Evolutionary conservation across 768 basidiomycete species (phyloP).

Genomic region (Termitomyces sp.): DNA sequence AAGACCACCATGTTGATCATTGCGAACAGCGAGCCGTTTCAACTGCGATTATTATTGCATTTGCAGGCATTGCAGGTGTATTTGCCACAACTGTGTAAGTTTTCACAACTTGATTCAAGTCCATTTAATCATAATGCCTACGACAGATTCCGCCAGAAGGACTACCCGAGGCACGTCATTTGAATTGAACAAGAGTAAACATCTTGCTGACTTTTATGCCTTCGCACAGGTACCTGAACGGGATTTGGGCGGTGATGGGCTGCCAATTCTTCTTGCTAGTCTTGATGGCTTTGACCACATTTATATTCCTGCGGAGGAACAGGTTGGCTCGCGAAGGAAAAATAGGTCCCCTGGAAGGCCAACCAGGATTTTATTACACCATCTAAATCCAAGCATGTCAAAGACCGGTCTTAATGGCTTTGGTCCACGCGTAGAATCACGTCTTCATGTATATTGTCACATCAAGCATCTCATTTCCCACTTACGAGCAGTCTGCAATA

Average conservation of each 20-base stretch:
- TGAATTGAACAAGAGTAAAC: not conserved
- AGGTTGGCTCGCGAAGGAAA: constrained; percentile 25
- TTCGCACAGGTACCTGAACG: constrained; percentile 16
- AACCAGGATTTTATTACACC: constrained; percentile 34
- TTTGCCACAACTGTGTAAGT: constrained; percentile 29
- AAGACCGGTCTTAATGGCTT: not conserved
- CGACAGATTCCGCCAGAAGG: constrained; percentile 23
- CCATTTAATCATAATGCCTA: not conserved
- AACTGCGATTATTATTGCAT: constrained; percentile 27
- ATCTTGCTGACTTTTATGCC: not conserved
- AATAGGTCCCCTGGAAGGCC: constrained; percentile 25
- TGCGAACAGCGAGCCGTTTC: constrained; percentile 26
- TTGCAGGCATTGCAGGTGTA: constrained; percentile 34
- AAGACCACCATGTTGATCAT: not conserved
- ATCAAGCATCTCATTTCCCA: not conserved
- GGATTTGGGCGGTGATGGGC: constrained; percentile 30
- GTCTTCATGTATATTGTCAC: not conserved
- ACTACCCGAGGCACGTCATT: constrained; percentile 23
- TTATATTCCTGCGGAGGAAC: constrained; percentile 23
- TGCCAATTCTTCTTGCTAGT: constrained; percentile 27
- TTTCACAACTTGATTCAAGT: not conserved
- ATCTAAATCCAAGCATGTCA: constrained; percentile 18
- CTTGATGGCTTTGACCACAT: constrained; percentile 21
- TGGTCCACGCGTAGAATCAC: not conserved
- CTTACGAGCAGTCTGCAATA: not conserved